These are phyloP conservation scores for Carex arenaria DNA, from an alignment of 202 grass and related monocot species.

Conservation along the genomic window DNA sequence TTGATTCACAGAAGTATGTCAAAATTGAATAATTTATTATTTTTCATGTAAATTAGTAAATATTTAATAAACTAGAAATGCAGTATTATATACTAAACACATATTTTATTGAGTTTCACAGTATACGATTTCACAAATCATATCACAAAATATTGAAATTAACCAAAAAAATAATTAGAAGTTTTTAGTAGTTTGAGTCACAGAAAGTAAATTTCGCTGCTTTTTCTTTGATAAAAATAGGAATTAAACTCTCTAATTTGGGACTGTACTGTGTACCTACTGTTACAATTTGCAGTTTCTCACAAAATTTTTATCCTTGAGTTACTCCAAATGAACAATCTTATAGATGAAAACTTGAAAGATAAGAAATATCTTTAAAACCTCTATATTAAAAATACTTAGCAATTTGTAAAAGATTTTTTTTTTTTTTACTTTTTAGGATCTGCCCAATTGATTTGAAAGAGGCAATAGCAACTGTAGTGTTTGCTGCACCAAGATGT, in stretches of 20 bases:
- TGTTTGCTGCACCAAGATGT: conserved; percentile 43
- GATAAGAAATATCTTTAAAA: neutral
- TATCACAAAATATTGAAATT: neutral
- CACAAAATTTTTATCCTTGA: neutral
- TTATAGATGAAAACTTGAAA: neutral
- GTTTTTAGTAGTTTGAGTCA: too few relatives aligned
- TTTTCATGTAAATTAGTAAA: neutral
- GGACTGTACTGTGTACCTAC: neutral
- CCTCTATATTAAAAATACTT: neutral
- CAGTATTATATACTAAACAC: neutral
- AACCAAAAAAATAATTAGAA: neutral
- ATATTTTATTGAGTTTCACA: neutral
- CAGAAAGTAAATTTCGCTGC: too few relatives aligned
- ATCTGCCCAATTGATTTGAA: conserved; percentile 37
- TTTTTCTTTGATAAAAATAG: neutral
- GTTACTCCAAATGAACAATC: neutral
- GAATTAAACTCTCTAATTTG: neutral
- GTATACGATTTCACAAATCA: neutral
- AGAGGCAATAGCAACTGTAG: conserved; percentile 33
- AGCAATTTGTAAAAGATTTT: neutral
- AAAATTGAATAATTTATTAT: neutral
- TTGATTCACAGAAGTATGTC: conserved; percentile 31
- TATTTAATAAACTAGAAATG: neutral
- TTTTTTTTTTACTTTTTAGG: conserved; percentile 9
- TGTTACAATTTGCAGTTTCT: neutral